These are phyloP conservation scores for Haemoproteus tartakovskyi DNA, from an alignment of 169 alveolate species.

Conservation along the genomic window DNA sequence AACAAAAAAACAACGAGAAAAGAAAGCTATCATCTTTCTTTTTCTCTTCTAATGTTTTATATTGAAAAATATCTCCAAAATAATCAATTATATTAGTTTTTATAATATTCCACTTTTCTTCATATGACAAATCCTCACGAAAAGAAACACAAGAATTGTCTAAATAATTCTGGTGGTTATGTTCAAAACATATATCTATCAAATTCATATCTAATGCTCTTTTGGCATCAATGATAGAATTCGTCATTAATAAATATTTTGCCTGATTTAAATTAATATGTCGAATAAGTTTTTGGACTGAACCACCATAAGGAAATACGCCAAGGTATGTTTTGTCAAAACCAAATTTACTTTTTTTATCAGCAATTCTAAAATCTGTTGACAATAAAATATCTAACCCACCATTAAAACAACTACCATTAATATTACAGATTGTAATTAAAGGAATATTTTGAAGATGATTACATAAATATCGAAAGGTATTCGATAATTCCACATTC, in stretches of 20 bases:
- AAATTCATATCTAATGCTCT: conserved; percentile 31
- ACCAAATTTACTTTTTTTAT: conserved; percentile 22
- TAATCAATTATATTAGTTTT: conserved; percentile 7
- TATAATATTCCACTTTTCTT: conserved; percentile 5
- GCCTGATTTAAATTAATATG: conserved; percentile 26
- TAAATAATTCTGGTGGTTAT: conserved; percentile 16
- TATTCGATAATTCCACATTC: conserved; percentile 9
- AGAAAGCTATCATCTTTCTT: conserved; percentile 27
- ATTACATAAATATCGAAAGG: conserved; percentile 30
- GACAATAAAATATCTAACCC: conserved; percentile 25
- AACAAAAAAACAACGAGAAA: conserved; percentile 40
- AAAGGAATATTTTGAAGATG: conserved; percentile 20
- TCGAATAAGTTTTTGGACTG: conserved; percentile 21
- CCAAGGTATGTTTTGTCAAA: conserved; percentile 39
- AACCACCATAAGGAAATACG: conserved; percentile 49
- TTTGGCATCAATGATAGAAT: conserved; percentile 7
- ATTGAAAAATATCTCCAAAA: conserved; percentile 12
- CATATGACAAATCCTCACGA: conserved; percentile 2
- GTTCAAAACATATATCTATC: conserved; percentile 19
- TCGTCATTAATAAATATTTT: conserved; percentile 35
- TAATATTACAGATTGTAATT: conserved; percentile 24
- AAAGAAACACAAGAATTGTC: conserved; percentile 7
- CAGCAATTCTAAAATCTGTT: conserved; percentile 31
- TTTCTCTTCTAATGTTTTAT: background rate
- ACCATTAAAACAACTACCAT: conserved; percentile 36